Base-by-base conservation (phyloP, 192 early-diverging fungal species). In the Thamnidium elegans region DNA sequence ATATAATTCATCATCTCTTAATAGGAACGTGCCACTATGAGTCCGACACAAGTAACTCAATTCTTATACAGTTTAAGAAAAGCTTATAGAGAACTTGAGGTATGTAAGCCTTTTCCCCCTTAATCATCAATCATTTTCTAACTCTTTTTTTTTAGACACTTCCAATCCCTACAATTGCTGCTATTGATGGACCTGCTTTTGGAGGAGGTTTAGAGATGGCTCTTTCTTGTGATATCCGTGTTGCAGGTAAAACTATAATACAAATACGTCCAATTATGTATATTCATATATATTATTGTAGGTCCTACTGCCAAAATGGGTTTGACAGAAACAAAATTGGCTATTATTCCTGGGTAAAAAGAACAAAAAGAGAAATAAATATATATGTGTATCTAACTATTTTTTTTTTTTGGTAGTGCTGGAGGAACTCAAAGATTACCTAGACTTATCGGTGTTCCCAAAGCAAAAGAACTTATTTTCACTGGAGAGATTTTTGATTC, bases 341-440 rank as follows among this genome's bases (percentile, higher is more conserved):
- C 91, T 39, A 97, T 99, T 59, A 97, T 99, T 58, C 96, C 96
- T 30, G 96, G 96, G 84, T 90, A 80, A 51, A 23, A 17, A 34
- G 11, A 34, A 7, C 10, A 50, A 50, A 1, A 20, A 53, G 1
- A 56, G 0, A 47, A 15, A 56, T 10, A 15, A 13, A 42, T 31
- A 61, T 43, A 55, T 55, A 6, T 17, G 36, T 11, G 1, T 26
- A 26, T 14, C 9, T 43, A 44, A 9, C 19, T 17, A 56, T 36
- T n/a, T n/a, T n/a, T n/a, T 3, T 1, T 14, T 7, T 4, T 34
- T 19, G 17, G 30, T 78, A 90, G 89, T 36, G 94, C 96, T 45
- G 96, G 96, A 21, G 96, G 96, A 32, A 98, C 96, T 7, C 92
- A 96, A 75, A 86, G 95, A 23, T 79, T 97, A 43, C 85, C 94